Base-by-base conservation (phyloP, 495 filamentous ascomycete genomes). In the Aspergillus asperescens region DNA sequence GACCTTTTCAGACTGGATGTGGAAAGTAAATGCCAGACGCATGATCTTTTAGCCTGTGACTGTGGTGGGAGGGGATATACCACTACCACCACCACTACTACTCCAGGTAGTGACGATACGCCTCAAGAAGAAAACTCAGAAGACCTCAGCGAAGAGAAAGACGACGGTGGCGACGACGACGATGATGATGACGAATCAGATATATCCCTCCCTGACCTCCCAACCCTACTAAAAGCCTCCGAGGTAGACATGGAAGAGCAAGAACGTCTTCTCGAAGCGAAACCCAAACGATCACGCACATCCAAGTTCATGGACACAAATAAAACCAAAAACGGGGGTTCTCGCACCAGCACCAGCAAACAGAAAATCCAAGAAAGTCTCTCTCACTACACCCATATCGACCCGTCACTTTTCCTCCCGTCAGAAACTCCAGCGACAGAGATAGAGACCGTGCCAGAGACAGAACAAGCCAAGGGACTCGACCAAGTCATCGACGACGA, bases 1-100 rank as follows among this genome's bases (percentile, higher is more conserved):
- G 85, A 90, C 61, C 67, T 91, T 8, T 91, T 91, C 65, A 74
- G 78, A 5, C 73, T 91, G 1, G 80, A 90, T 56, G 76, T 82
- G 51, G 70, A 74, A 8, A 73, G 71, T 28, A 41, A 48, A 28
- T 76, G 72, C 32, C 74, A 85, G 61, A 91, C 86, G 7, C 87
- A 90, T 68, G 84, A 87, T 41, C 68, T 90, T 1, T 61, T 90
- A 15, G 80, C 74, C 0, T 92, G 88, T 68, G 55, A 62, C 4
- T 90, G 87, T 56, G 78, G 71, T n/a, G 86, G 88, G 0, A 69
- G 52, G 29, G 83, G 83, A 3, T 56, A 69, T 20, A 43, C 39
- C 13, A 5, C 56, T n/a, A n/a, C n/a, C n/a, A n/a, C n/a, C n/a
- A n/a, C n/a, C n/a, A n/a, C n/a, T n/a, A n/a, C n/a, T 27, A n/a